These are phyloP conservation scores for Arachis hypogaea DNA, from an alignment of 306 rosid genomes.

Conservation along the genomic window DNA sequence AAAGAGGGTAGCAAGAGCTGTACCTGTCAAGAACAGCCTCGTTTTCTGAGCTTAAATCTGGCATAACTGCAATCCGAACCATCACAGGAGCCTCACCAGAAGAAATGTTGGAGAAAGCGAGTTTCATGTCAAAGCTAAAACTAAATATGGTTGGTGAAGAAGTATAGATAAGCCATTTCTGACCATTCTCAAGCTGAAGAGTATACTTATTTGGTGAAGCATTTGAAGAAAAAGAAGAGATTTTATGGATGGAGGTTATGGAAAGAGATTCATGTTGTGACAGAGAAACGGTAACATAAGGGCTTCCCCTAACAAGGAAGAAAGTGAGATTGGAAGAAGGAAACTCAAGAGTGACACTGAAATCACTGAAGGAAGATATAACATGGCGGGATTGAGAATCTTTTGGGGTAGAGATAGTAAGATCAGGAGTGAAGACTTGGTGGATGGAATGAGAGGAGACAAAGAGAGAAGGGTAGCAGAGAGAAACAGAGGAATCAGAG, in stretches of 20 bases:
- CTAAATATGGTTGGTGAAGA: conserved; percentile 52
- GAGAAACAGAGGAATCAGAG: not conserved
- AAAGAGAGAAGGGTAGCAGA: conserved; percentile 47
- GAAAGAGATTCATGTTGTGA: conserved; percentile 38
- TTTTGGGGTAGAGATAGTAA: conserved; percentile 52
- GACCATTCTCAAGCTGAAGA: conserved; percentile 54
- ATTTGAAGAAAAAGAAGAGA: conserved; percentile 47
- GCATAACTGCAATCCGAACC: conserved; percentile 55
- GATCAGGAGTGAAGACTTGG: conserved; percentile 53
- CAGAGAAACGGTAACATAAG: conserved; percentile 53
- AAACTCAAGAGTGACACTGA: conserved; percentile 59
- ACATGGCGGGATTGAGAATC: conserved; percentile 46
- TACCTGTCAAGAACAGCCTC: conserved; percentile 60
- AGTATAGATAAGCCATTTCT: conserved; percentile 66
- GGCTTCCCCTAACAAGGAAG: conserved; percentile 79
- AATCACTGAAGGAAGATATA: conserved; percentile 62
- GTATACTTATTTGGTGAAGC: conserved; percentile 51
- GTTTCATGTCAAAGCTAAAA: not conserved
- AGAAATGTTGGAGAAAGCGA: conserved; percentile 36
- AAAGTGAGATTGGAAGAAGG: conserved; percentile 60
- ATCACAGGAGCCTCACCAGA: conserved; percentile 58
- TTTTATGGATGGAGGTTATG: conserved; percentile 58
- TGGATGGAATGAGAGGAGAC: conserved; percentile 41
- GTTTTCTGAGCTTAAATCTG: conserved; percentile 37
- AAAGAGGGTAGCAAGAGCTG: conserved; percentile 64